Percentiles rank a stretch among this genome's conserved stretches.
phyloP scores from a whole-genome alignment of 306 rosid genomes.

The Acacia acuminata region DNA sequence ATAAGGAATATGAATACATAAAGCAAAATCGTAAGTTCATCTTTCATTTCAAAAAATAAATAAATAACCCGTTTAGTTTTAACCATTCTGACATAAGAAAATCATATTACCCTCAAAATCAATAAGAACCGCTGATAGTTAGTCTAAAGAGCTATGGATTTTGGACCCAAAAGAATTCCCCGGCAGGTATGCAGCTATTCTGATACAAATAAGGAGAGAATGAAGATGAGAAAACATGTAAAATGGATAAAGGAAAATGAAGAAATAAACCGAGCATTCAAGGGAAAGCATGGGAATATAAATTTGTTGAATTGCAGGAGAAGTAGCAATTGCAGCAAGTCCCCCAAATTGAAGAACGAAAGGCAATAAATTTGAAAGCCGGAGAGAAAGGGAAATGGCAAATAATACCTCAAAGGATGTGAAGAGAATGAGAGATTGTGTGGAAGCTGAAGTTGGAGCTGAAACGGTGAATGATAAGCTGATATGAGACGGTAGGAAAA shows the following conservation, averaged over 20 bases:
- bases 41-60: background rate
- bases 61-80: background rate
- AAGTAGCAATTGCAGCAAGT: no score
- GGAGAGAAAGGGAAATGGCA: background rate
- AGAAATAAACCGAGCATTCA: background rate
- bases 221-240: conserved; percentile 1
- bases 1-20: background rate
- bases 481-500: background rate
- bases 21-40: background rate
- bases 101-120: background rate
- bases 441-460: background rate
- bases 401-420: background rate
- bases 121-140: background rate
- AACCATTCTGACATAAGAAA: background rate
- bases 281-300: background rate
- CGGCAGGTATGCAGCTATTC: background rate
- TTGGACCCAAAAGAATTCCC: background rate
- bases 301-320: background rate
- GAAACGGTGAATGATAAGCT: background rate
- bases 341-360: background rate
- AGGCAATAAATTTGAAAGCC: background rate
- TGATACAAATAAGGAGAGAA: background rate
- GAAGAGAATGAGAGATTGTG: background rate
- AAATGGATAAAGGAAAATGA: conserved; percentile 21
- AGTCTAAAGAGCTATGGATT: background rate